Base-by-base conservation (phyloP, 163 green algal species). In the Chlorella variabilis region DNA sequence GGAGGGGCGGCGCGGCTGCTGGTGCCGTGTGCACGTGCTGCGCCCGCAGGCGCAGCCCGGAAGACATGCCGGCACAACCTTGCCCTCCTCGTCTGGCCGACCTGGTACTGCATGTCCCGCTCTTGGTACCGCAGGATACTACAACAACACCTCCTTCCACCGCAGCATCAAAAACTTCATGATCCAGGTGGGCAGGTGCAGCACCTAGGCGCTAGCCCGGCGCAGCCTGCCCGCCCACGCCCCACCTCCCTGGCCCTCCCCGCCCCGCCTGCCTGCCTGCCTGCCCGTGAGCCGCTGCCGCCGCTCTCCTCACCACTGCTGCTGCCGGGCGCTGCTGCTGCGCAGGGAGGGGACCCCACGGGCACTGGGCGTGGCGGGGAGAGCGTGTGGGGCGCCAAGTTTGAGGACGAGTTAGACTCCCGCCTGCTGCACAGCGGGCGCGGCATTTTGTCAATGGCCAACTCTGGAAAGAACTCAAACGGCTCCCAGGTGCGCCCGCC, bases 161-260 rank as follows among this genome's bases (percentile, higher is more conserved):
- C 87, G 96, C 23, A 93, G 65, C 83, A 98, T 99, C 81, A 93
- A 93, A 71, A 97, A 98, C 89, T 99, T 99, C 85, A 98, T 99
- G 96, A 91, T 96, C 29, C 94, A 97, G 89, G 88, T 89, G n/a
- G n/a, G n/a, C n/a, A n/a, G n/a, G n/a, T n/a, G n/a, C n/a, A n/a
- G n/a, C n/a, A n/a, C n/a, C n/a, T n/a, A 41, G 0, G 58, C 25
- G 63, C 31, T 33, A 29, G 8, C 5, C 38, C 54, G 9, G 18
- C 18, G 66, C 66, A 59, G 36, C 38, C 39, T 56, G 34, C 17
- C 36, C 58, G 17, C 36, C 20, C 31, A n/a, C 20, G 54, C 54
- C 45, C 45, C 45, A 54, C 45, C 45, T 11, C 45, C 45, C 45
- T 54, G 45, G 45, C 15, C 45, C 11, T 15, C 45, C 15, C 45